Evolutionary conservation across 352 stramenopile genomes (phyloP), one percentile per base, ranked within the genome.

Genomic region (Phytophthora kernoviae): DNA sequence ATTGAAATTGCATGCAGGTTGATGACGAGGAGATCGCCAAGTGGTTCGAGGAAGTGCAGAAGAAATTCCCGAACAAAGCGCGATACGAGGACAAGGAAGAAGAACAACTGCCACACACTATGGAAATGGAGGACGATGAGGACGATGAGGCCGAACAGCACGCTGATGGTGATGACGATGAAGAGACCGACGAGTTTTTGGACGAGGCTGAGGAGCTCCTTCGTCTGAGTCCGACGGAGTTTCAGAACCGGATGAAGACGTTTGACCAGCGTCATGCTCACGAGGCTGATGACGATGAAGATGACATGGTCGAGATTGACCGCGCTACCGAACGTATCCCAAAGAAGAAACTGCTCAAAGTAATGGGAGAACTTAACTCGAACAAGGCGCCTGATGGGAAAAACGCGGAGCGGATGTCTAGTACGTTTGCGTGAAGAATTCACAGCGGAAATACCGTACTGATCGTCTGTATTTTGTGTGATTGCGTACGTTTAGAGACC

Each of bases 131-230:
- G 39, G 33, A 72, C 33, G 41, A 58, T 21, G 55, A 68, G 20
- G 57, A 68, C 17, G 65, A 81, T 1, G 70, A 72, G 43, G 61
- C 77, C 1, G 58, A 78, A 34, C 42, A 77, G 10, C 70, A 79
- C 14, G 70, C 77, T 3, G 73, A 65, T n/a, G 64, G 72, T 4
- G 65, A 77, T 3, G 33, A 69, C 1, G 80, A 93, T 37, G 58
- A 83, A 26, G 81, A 91, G 62, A 84, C 69, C 0, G 56, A 89
- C 32, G 70, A 85, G 60, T 90, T 94, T 44, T 47, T 93, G 32
- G 75, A 85, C 32, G 81, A 86, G 48, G 81, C 88, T 2, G 82
- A 93, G 39, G 75, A 91, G 24, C 62, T 93, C 9, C 90, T 93
- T 32, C 48, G 56, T 18, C 54, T 93, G 15, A 81, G 65, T 8